Conservation (phyloP, 2,329 filamentous ascomycete genomes). For the Capronia epimyces region DNA sequence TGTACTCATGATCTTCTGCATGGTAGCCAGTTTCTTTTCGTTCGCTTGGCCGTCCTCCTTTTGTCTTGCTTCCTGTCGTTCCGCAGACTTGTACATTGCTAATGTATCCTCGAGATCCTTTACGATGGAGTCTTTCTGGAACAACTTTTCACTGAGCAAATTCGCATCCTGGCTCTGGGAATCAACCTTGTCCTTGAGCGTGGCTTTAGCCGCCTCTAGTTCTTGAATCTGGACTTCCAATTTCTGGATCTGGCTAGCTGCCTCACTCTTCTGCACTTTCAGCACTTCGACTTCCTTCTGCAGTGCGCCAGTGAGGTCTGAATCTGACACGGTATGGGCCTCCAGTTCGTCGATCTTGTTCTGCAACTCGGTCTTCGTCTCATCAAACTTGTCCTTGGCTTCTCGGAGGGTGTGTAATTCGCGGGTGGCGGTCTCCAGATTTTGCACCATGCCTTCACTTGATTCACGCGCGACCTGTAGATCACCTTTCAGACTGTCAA, state of each 20-base stretch:
- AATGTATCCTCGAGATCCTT: slow-evolving; percentile 30
- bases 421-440: slow-evolving; percentile 61
- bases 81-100: slow-evolving; percentile 24
- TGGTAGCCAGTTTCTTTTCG: slow-evolving; percentile 50
- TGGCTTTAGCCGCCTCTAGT: slow-evolving; percentile 29
- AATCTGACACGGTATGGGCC: slow-evolving; percentile 27
- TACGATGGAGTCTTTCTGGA: slow-evolving; percentile 31
- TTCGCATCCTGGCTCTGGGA: slow-evolving; percentile 24
- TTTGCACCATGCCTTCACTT: slow-evolving; percentile 58
- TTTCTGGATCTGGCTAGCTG: slow-evolving; percentile 37
- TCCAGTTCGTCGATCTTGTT: slow-evolving; percentile 42
- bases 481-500: slow-evolving; percentile 63
- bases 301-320: slow-evolving; percentile 31
- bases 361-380: slow-evolving; percentile 39
- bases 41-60: slow-evolving; percentile 36
- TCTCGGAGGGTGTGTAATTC: slow-evolving; percentile 56
- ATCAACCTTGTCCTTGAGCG: slow-evolving; percentile 29
- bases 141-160: slow-evolving; percentile 31
- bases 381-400: slow-evolving; percentile 46
- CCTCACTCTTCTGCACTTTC: slow-evolving; percentile 37
- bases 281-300: slow-evolving; percentile 38
- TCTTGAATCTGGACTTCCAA: slow-evolving; percentile 31
- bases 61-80: slow-evolving; percentile 21
- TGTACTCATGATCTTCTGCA: slow-evolving; percentile 52
- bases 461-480: slow-evolving; percentile 67